Base-by-base conservation (phyloP, 2,329 filamentous ascomycete genomes). In the Calonectria naviculata region DNA sequence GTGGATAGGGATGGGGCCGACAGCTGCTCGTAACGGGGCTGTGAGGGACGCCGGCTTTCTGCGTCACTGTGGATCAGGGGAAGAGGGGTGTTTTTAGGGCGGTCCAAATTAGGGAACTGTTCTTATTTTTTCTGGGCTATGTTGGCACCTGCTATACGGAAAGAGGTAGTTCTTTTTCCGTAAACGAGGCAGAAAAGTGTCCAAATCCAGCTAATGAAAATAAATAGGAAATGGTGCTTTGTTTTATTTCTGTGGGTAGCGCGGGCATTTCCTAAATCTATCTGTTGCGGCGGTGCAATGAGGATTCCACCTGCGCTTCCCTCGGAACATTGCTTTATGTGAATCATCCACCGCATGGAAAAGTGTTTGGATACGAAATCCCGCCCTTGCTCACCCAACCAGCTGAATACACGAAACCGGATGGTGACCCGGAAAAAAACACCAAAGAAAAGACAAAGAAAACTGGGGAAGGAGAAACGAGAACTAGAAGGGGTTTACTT, bases 61-160 rank as follows among this genome's bases (percentile, higher is more conserved):
- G 65, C 67, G 67, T 73, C 72, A 70, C 56, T 47, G 65, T 64
- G 67, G 62, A 56, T n/a, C 31, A 26, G 65, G 29, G 26, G 49
- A 58, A 38, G 38, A 28, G 60, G 61, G 31, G 44, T 41, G 61
- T 15, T 36, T 36, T 12, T 47, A 64, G 41, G 41, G 21, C 5
- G 13, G 21, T 64, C 31, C 21, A 12, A 15, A 36, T 38, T 28
- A 12, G 26, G 58, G 24, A 41, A 28, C 46, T 29, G 6, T 17
- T 29, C 7, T 26, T 49, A 19, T 49, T 7, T 26, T 56, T 26
- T 17, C 26, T 56, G 24, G 19, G 17, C 31, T 31, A 31, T 19
- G 29, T 31, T 29, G 46, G 26, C 15, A 52, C 26, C 8, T 17
- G 19, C 31, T 15, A 13, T 46, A 34, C 44, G 10, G 19, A 54